These are phyloP conservation scores for Penicillium salamii DNA, from an alignment of 495 filamentous ascomycete genomes.

Conservation along the genomic window DNA sequence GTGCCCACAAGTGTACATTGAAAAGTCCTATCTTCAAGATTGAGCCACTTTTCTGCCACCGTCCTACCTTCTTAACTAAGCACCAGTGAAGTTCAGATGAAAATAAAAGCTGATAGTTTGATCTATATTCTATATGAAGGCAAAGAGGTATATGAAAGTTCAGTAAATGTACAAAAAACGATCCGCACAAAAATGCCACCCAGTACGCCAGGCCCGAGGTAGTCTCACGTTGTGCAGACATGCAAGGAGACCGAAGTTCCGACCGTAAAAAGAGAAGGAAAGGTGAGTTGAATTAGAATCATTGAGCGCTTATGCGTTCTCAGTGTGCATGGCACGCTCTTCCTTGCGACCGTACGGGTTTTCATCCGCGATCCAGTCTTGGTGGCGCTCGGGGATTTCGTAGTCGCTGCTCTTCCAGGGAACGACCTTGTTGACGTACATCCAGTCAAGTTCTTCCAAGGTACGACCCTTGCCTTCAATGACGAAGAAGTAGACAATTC, in stretches of 20 bases:
- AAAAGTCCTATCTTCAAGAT: too few relatives aligned
- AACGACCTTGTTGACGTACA: conserved; percentile 66
- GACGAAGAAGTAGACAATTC: conserved; percentile 70
- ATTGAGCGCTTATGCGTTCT: conserved; percentile 24
- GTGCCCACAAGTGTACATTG: too few relatives aligned
- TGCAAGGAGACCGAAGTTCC: conserved; percentile 8
- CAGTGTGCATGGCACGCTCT: conserved; percentile 24
- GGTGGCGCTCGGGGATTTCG: conserved; percentile 22
- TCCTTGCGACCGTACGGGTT: conserved; percentile 20
- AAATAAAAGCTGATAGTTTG: too few relatives aligned
- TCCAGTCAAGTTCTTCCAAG: conserved; percentile 75
- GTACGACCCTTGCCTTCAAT: conserved; percentile 62
- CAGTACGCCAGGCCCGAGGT: conserved; percentile 12
- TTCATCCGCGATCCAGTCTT: conserved; percentile 17
- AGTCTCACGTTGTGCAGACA: conserved; percentile 3
- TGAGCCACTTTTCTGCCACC: too few relatives aligned
- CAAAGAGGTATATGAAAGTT: background rate
- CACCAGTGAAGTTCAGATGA: too few relatives aligned
- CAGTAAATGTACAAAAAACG: conserved; percentile 3
- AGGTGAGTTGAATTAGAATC: background rate
- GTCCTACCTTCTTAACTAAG: too few relatives aligned
- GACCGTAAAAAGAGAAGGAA: conserved; percentile 6
- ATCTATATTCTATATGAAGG: conserved; percentile 34
- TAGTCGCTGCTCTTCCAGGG: conserved; percentile 59
- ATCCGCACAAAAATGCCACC: background rate